Evolutionary conservation across 2,329 filamentous ascomycete genomes (phyloP).

Genomic region (Ophiostoma quercus): DNA sequence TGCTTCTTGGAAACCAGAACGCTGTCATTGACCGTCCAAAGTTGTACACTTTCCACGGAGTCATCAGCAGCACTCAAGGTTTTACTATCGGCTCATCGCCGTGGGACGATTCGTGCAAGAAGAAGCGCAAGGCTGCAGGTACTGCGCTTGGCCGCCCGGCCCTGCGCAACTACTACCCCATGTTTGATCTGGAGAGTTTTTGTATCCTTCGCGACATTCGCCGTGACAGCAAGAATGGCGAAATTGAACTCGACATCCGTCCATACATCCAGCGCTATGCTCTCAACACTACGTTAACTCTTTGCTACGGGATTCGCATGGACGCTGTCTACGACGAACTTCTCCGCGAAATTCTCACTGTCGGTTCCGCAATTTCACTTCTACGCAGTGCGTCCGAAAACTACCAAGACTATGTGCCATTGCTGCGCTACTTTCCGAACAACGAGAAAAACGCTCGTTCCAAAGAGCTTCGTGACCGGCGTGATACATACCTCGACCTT

Average conservation of each 20-base stretch:
- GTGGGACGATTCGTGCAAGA: constrained; percentile 77
- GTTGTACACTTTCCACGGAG: constrained; percentile 75
- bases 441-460: constrained; percentile 53
- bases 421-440: constrained; percentile 57
- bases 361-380: constrained; percentile 70
- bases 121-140: constrained; percentile 69
- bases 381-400: constrained; percentile 65
- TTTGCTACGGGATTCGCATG: constrained; percentile 76
- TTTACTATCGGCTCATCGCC: constrained; percentile 81
- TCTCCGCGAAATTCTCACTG: constrained; percentile 66
- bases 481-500: constrained; percentile 51
- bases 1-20: constrained; percentile 76
- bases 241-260: constrained; percentile 60
- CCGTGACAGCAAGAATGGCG: constrained; percentile 46
- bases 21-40: constrained; percentile 72
- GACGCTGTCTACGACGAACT: constrained; percentile 47
- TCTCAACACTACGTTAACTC: constrained; percentile 68
- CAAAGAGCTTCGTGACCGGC: constrained; percentile 43
- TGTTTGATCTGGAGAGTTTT: constrained; percentile 70
- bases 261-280: constrained; percentile 71
- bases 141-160: constrained; percentile 68
- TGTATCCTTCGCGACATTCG: constrained; percentile 68
- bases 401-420: constrained; percentile 57
- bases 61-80: constrained; percentile 70
- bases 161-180: constrained; percentile 72